A percentile compares a stretch with the other conserved stretches of the same genome.
phyloP scores from a whole-genome alignment of 2,329 filamentous ascomycete species.

The Fusarium illudens region DNA sequence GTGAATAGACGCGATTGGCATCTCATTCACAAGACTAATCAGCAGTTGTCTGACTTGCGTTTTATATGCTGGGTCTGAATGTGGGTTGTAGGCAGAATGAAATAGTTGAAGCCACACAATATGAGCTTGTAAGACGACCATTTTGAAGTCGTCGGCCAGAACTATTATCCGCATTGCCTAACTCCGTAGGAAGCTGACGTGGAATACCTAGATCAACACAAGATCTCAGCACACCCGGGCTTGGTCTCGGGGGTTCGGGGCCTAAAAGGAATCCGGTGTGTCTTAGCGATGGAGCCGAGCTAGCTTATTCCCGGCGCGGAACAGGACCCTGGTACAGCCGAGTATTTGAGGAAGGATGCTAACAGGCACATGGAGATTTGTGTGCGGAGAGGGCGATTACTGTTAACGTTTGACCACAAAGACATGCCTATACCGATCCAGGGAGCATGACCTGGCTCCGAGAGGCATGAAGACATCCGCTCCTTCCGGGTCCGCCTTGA shows the following conservation, averaged over 20 bases:
- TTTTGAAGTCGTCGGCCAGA: neutral
- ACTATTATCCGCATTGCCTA: neutral
- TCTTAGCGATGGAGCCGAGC: neutral
- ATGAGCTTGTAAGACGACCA: neutral
- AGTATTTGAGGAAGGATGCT: neutral
- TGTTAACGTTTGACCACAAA: neutral
- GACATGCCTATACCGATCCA: neutral
- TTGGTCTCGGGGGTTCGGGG: neutral
- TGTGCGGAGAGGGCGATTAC: accelerated
- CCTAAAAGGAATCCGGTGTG: neutral
- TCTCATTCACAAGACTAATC: neutral
- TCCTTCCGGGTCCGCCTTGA: too few relatives aligned
- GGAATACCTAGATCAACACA: neutral
- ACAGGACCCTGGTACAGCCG: neutral
- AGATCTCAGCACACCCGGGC: neutral
- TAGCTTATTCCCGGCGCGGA: neutral
- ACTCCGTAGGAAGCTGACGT: neutral
- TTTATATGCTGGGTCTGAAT: too few relatives aligned
- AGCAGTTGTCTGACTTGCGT: too few relatives aligned
- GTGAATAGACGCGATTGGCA: neutral
- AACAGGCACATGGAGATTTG: neutral
- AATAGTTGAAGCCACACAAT: neutral
- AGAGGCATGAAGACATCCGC: neutral
- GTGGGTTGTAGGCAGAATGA: neutral
- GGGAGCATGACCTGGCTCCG: neutral